phyloP scores from a whole-genome alignment of 495 filamentous ascomycete genomes.

The Aspergillus egyptiacus region DNA sequence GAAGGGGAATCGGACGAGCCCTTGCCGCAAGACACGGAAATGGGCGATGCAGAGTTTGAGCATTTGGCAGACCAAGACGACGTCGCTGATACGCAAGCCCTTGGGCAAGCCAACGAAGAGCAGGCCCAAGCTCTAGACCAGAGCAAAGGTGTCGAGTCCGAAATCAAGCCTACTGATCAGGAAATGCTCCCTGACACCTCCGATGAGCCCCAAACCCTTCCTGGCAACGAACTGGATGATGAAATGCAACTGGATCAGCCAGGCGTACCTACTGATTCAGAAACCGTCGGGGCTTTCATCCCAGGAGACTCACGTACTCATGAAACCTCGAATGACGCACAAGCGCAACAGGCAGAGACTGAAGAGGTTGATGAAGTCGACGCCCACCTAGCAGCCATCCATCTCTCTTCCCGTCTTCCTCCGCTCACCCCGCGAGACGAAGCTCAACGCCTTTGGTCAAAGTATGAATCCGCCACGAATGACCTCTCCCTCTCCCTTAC shows the following conservation, averaged over 20 bases:
- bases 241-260: constrained; percentile 43
- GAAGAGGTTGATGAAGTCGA: constrained; percentile 68
- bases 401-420: constrained; percentile 48
- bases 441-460: constrained; percentile 74
- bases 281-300: constrained; percentile 41
- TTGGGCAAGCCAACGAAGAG: constrained; percentile 83
- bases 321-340: constrained; percentile 25
- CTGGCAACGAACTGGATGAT: constrained; percentile 44
- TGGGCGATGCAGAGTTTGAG: constrained; percentile 73
- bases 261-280: constrained; percentile 31
- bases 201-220: constrained; percentile 49
- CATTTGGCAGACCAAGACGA: constrained; percentile 80
- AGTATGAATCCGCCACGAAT: constrained; percentile 77
- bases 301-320: constrained; percentile 32
- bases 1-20: constrained; percentile 41
- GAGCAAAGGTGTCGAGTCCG: constrained; percentile 73
- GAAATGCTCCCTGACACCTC: constrained; percentile 53
- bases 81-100: constrained; percentile 76
- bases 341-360: constrained; percentile 42
- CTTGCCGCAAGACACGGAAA: constrained; percentile 54
- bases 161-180: constrained; percentile 49
- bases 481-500: constrained; percentile 80
- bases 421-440: constrained; percentile 47
- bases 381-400: constrained; percentile 63
- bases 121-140: constrained; percentile 78